These are phyloP conservation scores for Cercospora canescens DNA, from an alignment of 2,329 filamentous ascomycete genomes.

Conservation along the genomic window DNA sequence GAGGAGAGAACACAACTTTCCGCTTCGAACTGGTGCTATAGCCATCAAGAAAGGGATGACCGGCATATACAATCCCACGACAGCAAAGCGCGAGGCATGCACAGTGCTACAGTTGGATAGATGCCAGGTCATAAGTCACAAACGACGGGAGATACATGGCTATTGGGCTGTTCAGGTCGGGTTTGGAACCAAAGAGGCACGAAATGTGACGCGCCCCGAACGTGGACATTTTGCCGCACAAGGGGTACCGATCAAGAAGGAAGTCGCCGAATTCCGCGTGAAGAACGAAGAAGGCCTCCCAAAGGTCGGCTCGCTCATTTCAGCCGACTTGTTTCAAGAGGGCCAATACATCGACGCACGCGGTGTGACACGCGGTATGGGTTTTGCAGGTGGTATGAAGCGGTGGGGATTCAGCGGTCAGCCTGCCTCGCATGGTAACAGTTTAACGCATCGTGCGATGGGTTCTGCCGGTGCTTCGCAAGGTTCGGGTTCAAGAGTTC, in stretches of 20 bases:
- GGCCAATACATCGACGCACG: conserved; percentile 89
- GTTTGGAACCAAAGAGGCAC: conserved; percentile 68
- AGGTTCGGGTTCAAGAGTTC: conserved; percentile 86
- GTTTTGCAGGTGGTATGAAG: conserved; percentile 98
- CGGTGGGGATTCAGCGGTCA: conserved; percentile 87
- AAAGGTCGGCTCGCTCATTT: conserved; percentile 71
- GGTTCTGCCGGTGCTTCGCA: conserved; percentile 88
- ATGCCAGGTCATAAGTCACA: conserved; percentile 85
- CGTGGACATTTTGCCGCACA: conserved; percentile 85
- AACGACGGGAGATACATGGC: conserved; percentile 76
- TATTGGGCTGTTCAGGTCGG: conserved; percentile 96
- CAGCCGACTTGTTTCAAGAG: conserved; percentile 86
- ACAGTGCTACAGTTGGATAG: conserved; percentile 93
- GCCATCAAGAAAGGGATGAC: conserved; percentile 96
- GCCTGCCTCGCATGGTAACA: conserved; percentile 91
- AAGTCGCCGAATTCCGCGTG: conserved; percentile 86
- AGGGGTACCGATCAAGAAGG: conserved; percentile 78
- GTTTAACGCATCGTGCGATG: conserved; percentile 87
- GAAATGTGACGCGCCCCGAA: conserved; percentile 77
- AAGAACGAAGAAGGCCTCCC: conserved; percentile 70
- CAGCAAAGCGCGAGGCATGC: conserved; percentile 76
- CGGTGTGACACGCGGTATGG: conserved; percentile 79
- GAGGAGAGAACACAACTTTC: conserved; percentile 59
- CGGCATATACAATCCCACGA: conserved; percentile 75
- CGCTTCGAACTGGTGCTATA: conserved; percentile 75